phyloP scores from a whole-genome alignment of 306 rosid species.

The Rosa multiflora region DNA sequence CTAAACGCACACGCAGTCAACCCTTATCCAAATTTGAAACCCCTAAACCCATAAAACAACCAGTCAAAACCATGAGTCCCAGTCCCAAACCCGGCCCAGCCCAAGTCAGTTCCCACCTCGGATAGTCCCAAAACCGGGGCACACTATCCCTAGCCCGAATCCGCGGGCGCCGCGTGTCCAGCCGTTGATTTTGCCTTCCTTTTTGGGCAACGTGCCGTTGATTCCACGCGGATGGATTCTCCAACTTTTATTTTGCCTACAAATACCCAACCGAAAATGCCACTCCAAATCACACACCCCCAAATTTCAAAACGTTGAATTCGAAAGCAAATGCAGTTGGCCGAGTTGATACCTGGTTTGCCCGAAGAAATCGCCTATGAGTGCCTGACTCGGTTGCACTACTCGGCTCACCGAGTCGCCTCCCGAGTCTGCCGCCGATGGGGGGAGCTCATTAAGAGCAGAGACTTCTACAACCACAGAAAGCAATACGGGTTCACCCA shows the following conservation, averaged over 20 bases:
- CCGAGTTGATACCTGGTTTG: constrained; percentile 42
- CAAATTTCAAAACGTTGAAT: not conserved
- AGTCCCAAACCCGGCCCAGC: not conserved
- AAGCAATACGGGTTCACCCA: constrained; percentile 37
- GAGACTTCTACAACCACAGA: constrained; percentile 35
- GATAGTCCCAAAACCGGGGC: not conserved
- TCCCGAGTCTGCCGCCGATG: constrained; percentile 43
- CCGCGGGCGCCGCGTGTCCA: not conserved
- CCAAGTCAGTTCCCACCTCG: not conserved
- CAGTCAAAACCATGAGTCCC: not conserved
- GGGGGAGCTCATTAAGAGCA: constrained; percentile 37
- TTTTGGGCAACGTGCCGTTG: not conserved
- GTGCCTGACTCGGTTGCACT: constrained; percentile 48
- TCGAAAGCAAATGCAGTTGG: not conserved
- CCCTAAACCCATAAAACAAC: not conserved
- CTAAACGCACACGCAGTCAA: not conserved
- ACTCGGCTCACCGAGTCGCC: constrained; percentile 44
- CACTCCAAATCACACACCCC: not conserved
- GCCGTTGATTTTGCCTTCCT: not conserved
- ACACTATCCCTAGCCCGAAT: not conserved
- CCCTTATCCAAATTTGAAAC: not conserved
- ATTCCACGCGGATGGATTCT: not conserved
- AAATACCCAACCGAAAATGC: not conserved
- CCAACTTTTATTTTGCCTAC: not conserved
- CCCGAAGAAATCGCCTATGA: constrained; percentile 51